These are phyloP conservation scores for Thecaphora frezii DNA, from an alignment of 1,284 basidiomycete genomes.

Conservation along the genomic window DNA sequence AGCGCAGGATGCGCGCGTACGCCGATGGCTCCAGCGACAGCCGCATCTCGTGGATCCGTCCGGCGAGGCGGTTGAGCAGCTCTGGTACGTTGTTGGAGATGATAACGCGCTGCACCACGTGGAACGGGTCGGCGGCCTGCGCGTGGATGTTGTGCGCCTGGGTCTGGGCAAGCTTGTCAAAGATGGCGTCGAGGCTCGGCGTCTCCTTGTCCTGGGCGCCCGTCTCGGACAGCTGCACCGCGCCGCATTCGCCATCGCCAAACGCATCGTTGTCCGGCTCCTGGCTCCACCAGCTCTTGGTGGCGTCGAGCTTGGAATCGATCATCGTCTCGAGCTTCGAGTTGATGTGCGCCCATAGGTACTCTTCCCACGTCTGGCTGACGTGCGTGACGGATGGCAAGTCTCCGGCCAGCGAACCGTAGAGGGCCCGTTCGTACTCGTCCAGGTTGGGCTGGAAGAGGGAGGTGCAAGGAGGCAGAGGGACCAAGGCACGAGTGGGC, in stretches of 20 bases:
- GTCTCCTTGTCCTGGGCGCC: conserved; percentile 5
- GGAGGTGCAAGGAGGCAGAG: no score
- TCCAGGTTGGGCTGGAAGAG: conserved; percentile 68
- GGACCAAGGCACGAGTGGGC: no score
- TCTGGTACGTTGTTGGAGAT: conserved; percentile 73
- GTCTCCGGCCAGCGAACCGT: conserved; percentile 85
- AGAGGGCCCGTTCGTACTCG: conserved; percentile 76
- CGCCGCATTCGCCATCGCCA: conserved; percentile 33
- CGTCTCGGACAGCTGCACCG: conserved; percentile 31
- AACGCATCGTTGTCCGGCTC: conserved; percentile 28
- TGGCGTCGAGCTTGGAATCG: conserved; percentile 62
- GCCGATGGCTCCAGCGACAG: conserved; percentile 24
- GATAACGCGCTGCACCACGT: conserved; percentile 80
- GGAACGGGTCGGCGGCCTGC: conserved; percentile 76
- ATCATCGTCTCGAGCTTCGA: conserved; percentile 81
- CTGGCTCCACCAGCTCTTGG: conserved; percentile 60
- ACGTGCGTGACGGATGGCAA: conserved; percentile 73
- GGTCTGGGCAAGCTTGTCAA: conserved; percentile 50
- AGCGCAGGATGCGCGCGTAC: conserved; percentile 67
- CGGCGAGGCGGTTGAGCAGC: conserved; percentile 46
- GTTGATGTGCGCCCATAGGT: conserved; percentile 87
- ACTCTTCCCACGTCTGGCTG: conserved; percentile 84
- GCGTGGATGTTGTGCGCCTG: conserved; percentile 38
- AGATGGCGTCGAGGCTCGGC: conserved; percentile 33
- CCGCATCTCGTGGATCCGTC: conserved; percentile 44